Evolutionary conservation across 139 green algal genomes (phyloP).

Genomic region (Coelastrella sp.): DNA sequence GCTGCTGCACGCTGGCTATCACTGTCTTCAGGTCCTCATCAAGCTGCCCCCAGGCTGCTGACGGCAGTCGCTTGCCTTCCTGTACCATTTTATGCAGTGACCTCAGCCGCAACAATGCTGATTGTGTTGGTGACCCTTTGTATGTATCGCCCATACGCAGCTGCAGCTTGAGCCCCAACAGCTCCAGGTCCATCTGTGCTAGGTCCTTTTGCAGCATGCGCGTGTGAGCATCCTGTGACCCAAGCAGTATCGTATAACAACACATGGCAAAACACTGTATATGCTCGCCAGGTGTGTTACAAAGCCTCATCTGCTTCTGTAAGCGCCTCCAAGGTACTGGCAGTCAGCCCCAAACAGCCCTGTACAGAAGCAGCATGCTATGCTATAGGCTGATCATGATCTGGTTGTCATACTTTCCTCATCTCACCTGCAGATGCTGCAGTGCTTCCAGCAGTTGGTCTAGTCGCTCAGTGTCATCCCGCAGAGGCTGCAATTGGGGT

Average conservation of each 20-base stretch:
- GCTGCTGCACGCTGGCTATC: constrained; percentile 12
- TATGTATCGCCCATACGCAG: constrained; percentile 2
- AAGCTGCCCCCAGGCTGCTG: constrained; percentile 11
- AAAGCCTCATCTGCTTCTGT: too few species aligned
- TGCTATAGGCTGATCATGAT: too few species aligned
- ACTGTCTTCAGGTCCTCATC: constrained; percentile 28
- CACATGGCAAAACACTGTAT: too few species aligned
- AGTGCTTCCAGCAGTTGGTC: constrained; percentile 27
- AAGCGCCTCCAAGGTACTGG: too few species aligned
- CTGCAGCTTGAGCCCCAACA: constrained; percentile 40
- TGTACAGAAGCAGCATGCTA: too few species aligned
- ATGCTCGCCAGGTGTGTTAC: too few species aligned
- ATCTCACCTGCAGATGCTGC: constrained; percentile 31
- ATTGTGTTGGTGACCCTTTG: neutral
- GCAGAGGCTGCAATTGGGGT: constrained; percentile 37
- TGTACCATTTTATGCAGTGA: constrained; percentile 15
- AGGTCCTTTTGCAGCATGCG: constrained; percentile 29
- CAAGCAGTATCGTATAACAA: neutral
- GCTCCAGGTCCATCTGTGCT: constrained; percentile 11
- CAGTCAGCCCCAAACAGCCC: neutral
- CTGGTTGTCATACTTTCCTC: too few species aligned
- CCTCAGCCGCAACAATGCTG: constrained; percentile 12
- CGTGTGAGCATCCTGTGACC: constrained; percentile 16
- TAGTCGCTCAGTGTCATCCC: constrained; percentile 30
- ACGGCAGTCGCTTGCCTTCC: neutral